phyloP scores from a whole-genome alignment of 225 moss, liverwort and hornwort genomes.

The Antitrichia curtipendula region DNA sequence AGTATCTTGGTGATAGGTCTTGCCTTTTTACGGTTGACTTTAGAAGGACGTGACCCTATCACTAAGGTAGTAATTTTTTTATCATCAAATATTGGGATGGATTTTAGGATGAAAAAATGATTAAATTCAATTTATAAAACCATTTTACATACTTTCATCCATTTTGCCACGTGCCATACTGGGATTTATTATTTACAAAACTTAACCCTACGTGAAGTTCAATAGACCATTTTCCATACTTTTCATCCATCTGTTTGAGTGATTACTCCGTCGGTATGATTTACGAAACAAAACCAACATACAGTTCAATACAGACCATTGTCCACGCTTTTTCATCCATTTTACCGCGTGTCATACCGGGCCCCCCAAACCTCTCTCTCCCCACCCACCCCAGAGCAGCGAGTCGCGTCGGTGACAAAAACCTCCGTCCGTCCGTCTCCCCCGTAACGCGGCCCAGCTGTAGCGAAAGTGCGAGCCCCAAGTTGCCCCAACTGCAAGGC shows the following conservation, averaged over 20 bases:
- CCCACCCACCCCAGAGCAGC: no score
- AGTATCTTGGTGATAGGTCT: background rate
- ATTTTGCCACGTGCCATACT: accelerated
- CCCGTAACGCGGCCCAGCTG: background rate
- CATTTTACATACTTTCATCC: background rate
- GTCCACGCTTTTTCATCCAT: background rate
- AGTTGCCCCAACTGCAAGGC: background rate
- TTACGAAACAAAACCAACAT: accelerated
- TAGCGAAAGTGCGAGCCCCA: background rate
- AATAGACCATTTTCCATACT: background rate
- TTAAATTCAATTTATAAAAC: background rate
- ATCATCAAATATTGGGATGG: background rate
- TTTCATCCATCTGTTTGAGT: background rate
- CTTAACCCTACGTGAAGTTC: accelerated
- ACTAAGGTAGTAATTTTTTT: background rate
- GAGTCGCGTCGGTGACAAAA: background rate
- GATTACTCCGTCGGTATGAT: background rate
- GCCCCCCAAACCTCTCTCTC: no score
- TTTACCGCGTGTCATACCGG: background rate
- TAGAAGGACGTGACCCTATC: no score
- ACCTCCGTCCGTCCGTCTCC: no score
- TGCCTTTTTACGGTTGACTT: no score
- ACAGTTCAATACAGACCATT: background rate
- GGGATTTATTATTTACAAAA: no score
- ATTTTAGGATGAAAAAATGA: background rate